A percentile compares a stretch with the other conserved stretches of the same genome.
Conservation (phyloP, 2,329 filamentous ascomycete species). For the Colletotrichum filicis region DNA sequence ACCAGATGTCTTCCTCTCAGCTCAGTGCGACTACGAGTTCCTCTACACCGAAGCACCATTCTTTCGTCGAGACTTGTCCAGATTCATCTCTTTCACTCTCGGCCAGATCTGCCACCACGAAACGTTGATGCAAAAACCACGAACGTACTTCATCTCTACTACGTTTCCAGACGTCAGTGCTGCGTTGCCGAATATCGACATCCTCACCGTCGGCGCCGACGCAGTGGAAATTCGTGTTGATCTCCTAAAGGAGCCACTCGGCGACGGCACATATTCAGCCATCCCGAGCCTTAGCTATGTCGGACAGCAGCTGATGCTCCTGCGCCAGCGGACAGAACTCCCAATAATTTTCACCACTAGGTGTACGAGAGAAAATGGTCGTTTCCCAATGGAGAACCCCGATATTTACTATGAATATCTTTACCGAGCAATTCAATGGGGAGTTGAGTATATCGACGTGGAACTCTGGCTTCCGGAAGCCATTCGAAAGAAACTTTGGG, state of each 20-base stretch:
- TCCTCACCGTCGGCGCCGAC: constrained; percentile 87
- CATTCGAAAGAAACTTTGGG: constrained; percentile 74
- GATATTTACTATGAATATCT: constrained; percentile 81
- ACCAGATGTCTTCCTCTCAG: constrained; percentile 73
- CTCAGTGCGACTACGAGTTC: constrained; percentile 85
- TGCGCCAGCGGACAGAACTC: constrained; percentile 85
- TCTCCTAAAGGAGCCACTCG: constrained; percentile 77
- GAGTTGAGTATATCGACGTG: constrained; percentile 89
- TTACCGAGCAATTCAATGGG: constrained; percentile 88
- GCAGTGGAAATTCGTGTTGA: constrained; percentile 88
- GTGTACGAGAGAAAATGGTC: constrained; percentile 84
- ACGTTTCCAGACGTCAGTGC: constrained; percentile 89
- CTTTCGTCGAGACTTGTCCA: constrained; percentile 79
- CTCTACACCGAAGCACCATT: constrained; percentile 80
- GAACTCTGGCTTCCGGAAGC: constrained; percentile 87
- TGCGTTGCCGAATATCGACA: constrained; percentile 86
- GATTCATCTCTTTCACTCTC: constrained; percentile 82
- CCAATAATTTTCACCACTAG: constrained; percentile 92
- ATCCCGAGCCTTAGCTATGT: constrained; percentile 86
- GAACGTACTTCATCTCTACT: constrained; percentile 88
- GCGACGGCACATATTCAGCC: constrained; percentile 68
- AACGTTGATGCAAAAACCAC: constrained; percentile 79
- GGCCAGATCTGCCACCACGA: constrained; percentile 84
- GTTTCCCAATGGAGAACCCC: constrained; percentile 85
- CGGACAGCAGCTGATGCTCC: constrained; percentile 85